Base-by-base conservation (phyloP, 108 stramenopile genomes). In the Fistulifera pelliculosa region DNA sequence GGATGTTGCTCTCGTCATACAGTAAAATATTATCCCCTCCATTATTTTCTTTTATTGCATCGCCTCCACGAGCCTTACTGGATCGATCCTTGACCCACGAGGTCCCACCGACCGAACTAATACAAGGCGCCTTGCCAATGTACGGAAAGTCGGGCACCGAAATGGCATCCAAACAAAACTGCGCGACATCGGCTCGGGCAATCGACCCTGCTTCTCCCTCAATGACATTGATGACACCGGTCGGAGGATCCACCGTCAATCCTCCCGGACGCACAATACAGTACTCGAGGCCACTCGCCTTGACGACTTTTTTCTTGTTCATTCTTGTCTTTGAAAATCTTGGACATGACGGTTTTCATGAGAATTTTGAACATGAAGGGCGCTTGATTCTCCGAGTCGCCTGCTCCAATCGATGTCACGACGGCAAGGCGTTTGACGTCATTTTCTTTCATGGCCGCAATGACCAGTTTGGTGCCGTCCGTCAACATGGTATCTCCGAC, bases 171-270 rank as follows among this genome's bases (percentile, higher is more conserved):
- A 98, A 52, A 62, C 95, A 94, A 65, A 98, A 98, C 61, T 83
- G 73, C 12, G 98, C 98, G 47, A 98, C 96, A 68, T 98, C 98
- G 7, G 98, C 94, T 15, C 98, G 78, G 14, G 92, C 75, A 55
- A 97, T 94, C 21, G 76, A 76, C 51, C 97, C 97, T 28, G 94
- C 96, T 68, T 94, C 87, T 23, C 95, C 95, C 28, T 96, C 85
- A 69, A 97, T 96, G 15, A 97, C 95, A 70, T 98, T 98, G 65
- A 98, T 85, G 22, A 93, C 75, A 2, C 96, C 96, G n/a, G 97
- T 96, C 2, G 97, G 96, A 22, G 85, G 65, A 10, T 96, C 95
- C 1, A 95, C 94, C 8, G 92, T 96, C 54, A 98, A 71, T 5
- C 97, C 96, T 13, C 97, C 97, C 16, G 97, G 97, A 21, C 97